These are phyloP conservation scores for Tolypocladium paradoxum DNA, from an alignment of 2,329 filamentous ascomycete species.

Conservation along the genomic window DNA sequence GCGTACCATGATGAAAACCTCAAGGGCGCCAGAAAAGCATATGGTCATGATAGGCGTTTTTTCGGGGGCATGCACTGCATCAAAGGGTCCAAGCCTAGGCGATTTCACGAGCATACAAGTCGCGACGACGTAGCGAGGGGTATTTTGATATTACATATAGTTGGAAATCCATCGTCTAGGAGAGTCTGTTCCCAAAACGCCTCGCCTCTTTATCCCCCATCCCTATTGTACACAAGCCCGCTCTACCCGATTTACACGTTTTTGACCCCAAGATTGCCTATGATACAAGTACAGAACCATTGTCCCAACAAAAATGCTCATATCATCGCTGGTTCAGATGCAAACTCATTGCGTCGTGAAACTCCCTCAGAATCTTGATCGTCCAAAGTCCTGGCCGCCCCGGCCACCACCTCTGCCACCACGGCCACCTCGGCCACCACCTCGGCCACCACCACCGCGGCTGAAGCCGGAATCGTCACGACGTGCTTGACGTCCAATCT, in stretches of 20 bases:
- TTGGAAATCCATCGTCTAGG: background rate
- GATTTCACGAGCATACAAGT: background rate
- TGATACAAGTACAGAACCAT: background rate
- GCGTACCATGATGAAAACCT: background rate
- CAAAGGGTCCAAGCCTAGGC: background rate
- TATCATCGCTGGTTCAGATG: background rate
- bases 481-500: slow-evolving; percentile 14
- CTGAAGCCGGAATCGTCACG: slow-evolving; percentile 14
- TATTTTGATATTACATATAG: background rate
- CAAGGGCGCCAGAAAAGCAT: background rate
- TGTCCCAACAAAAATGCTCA: background rate
- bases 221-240: background rate
- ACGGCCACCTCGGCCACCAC: background rate
- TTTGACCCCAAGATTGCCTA: background rate
- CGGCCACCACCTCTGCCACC: background rate
- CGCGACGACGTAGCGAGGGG: background rate
- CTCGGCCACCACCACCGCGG: slow-evolving; percentile 9
- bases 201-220: background rate
- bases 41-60: background rate
- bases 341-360: background rate
- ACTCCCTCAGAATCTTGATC: slow-evolving; percentile 2
- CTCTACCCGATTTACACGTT: background rate
- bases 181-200: slow-evolving; percentile 1
- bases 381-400: background rate
- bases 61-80: background rate